These are phyloP conservation scores for Kwoniella pini DNA, from an alignment of 768 basidiomycete species.

Conservation along the genomic window DNA sequence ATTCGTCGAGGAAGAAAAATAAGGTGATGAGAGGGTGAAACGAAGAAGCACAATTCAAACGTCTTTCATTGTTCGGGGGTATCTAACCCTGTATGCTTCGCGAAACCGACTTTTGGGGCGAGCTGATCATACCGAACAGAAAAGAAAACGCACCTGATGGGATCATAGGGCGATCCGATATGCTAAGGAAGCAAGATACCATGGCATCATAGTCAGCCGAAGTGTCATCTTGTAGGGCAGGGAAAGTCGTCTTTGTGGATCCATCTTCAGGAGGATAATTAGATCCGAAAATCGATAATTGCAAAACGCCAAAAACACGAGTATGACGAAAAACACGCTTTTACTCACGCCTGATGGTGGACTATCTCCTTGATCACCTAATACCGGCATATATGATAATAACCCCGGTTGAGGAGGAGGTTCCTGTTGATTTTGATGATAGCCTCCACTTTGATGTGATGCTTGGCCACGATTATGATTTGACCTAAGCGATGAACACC, in stretches of 20 bases:
- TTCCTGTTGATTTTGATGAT: neutral
- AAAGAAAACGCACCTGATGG: neutral
- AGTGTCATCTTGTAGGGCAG: too few relatives aligned
- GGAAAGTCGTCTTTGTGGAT: too few relatives aligned
- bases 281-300: too few relatives aligned
- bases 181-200: too few relatives aligned
- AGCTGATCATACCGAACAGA: too few relatives aligned
- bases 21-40: too few relatives aligned
- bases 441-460: neutral
- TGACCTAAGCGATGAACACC: too few relatives aligned
- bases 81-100: neutral
- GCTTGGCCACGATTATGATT: neutral
- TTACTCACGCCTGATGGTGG: conserved; percentile 8
- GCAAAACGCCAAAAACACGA: too few relatives aligned
- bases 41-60: too few relatives aligned
- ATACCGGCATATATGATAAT: conserved; percentile 7
- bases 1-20: too few relatives aligned
- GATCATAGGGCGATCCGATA: neutral
- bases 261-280: too few relatives aligned
- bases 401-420: conserved; percentile 5
- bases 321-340: neutral
- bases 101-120: neutral
- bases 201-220: too few relatives aligned
- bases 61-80: neutral
- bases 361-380: conserved; percentile 10